Base-by-base conservation (phyloP, 2,329 filamentous ascomycete genomes). In the Cercospora sp. region DNA sequence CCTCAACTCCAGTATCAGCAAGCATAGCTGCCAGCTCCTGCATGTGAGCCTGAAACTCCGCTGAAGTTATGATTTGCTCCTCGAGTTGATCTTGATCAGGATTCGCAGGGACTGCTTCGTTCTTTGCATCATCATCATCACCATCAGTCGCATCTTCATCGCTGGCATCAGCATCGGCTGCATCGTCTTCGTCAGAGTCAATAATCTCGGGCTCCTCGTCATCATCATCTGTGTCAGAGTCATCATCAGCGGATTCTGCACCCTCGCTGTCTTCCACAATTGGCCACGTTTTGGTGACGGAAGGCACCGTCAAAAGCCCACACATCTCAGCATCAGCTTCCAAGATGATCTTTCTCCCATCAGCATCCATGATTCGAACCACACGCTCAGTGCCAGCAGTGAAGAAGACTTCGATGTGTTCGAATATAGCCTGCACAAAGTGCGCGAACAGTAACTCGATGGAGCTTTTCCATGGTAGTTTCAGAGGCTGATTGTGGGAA, bases 381-480 rank as follows among this genome's bases (percentile, higher is more conserved):
- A 21, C 45, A 5, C 65, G 40, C 18, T 51, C 49, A n/a, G 63
- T 30, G 10, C 45, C 26, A 40, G 49, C 43, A 9, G 34, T 45
- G 49, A 66, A 63, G 37, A 66, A 66, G 9, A 32, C 59, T 24
- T 32, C 60, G 7, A 66, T 26, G n/a, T 66, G 65, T 13, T 62
- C 65, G n/a, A 66, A 66, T 24, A 57, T 45, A 8, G 65, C 59
- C 32, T 63, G 45, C 5, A 60, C 65, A 43, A 66, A 66, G 28
- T 66, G 65, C 7, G 65, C 65, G 13, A 66, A 66, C 18, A 63
- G 26, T 2, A 66, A 34, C 24, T 66, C 59, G 65, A 63, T 66
- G 4, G 65, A 66, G 32, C 45, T 55, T 34, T 62, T 66, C 65
- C 58, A 62, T 1, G 65, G 60, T 3, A 60, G 24, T 9, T 60